Conservation (phyloP, 2,329 filamentous ascomycete species). For the Pezicula carpinea region DNA sequence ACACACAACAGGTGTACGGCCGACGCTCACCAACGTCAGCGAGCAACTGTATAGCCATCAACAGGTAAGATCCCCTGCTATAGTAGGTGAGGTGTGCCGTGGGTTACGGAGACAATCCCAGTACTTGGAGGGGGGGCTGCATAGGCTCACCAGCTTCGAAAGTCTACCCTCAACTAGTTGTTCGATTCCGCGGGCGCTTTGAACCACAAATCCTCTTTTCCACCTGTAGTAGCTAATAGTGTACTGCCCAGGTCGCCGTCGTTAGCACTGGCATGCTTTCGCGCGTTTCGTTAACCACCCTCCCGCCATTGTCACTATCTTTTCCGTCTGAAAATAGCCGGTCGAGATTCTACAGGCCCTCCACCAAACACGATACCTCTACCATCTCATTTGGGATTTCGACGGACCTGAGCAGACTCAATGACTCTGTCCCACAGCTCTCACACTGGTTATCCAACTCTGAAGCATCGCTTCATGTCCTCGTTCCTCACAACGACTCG, state of each 20-base stretch:
- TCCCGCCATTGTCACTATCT: constrained; percentile 9
- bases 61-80: too few species aligned
- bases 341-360: constrained; percentile 12
- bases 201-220: too few species aligned
- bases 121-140: too few species aligned
- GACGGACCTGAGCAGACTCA: constrained; percentile 16
- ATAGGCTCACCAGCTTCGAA: too few species aligned
- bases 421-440: constrained; percentile 16
- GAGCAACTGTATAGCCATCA: constrained; percentile 8
- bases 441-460: constrained; percentile 21
- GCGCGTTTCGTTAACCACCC: constrained; percentile 1
- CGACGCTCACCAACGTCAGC: constrained; percentile 11
- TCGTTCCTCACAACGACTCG: constrained; percentile 9
- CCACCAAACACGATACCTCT: constrained; percentile 13
- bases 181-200: too few species aligned
- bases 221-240: too few species aligned
- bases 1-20: constrained; percentile 4
- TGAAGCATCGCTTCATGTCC: constrained; percentile 13
- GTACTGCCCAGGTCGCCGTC: background rate
- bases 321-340: background rate
- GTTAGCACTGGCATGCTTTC: constrained; percentile 7
- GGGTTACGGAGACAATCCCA: too few species aligned
- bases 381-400: constrained; percentile 22
- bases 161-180: too few species aligned
- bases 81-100: too few species aligned